Percentiles rank a stretch among this genome's conserved stretches.
Conservation (phyloP, 176 grass and related monocot species). For the Cocos nucifera region DNA sequence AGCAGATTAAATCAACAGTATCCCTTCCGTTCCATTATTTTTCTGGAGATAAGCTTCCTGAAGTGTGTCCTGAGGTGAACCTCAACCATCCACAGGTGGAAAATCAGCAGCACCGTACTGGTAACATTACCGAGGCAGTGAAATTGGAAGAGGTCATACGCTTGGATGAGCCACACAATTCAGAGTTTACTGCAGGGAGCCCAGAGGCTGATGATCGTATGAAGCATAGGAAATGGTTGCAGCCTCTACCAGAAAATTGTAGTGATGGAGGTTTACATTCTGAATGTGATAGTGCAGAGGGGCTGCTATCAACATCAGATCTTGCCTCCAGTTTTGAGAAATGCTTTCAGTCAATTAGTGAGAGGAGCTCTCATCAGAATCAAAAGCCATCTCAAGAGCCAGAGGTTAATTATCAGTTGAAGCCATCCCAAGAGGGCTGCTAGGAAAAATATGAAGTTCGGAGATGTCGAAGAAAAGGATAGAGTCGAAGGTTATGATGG, state of each 20-base stretch:
- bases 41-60: conserved; percentile 16
- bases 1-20: conserved; percentile 26
- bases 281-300: conserved; percentile 16
- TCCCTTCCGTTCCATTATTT: conserved; percentile 62
- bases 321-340: conserved; percentile 20
- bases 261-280: conserved; percentile 9
- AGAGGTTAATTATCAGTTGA: conserved; percentile 28
- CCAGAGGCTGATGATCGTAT: conserved; percentile 3
- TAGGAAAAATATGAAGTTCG: conserved; percentile 52
- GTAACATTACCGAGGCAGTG: not conserved
- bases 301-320: conserved; percentile 10
- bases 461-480: conserved; percentile 21
- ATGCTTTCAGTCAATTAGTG: conserved; percentile 22
- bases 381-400: conserved; percentile 23
- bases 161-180: not conserved
- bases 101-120: not conserved
- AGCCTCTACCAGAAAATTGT: conserved; percentile 1
- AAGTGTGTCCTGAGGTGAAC: not conserved
- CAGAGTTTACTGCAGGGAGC: not conserved
- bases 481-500: conserved; percentile 29
- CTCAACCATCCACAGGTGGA: not conserved
- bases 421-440: conserved; percentile 59
- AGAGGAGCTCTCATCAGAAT: conserved; percentile 33
- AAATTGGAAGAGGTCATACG: conserved; percentile 8
- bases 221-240: conserved; percentile 4